phyloP scores from a whole-genome alignment of 2,329 filamentous ascomycete species.

The Teratosphaeriaceae sp. region DNA sequence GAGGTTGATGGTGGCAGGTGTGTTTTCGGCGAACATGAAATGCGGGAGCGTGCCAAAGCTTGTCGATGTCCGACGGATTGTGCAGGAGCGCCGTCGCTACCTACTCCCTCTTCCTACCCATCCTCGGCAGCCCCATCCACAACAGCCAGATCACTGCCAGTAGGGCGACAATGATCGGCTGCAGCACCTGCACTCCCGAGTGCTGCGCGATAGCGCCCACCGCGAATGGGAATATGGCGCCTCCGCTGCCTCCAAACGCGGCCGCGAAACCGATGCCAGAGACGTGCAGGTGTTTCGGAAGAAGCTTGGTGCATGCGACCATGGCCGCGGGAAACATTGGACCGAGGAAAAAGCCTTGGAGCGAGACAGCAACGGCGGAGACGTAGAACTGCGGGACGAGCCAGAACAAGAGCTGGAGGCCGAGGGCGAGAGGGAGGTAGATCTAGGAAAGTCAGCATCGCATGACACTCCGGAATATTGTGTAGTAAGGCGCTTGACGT shows the following conservation, averaged over 20 bases:
- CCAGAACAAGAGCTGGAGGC: slow-evolving; percentile 69
- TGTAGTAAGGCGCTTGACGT: too few relatives aligned
- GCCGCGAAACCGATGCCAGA: slow-evolving; percentile 75
- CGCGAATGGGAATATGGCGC: slow-evolving; percentile 58
- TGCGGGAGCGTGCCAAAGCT: too few relatives aligned
- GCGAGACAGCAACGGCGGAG: slow-evolving; percentile 61
- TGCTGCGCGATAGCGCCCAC: slow-evolving; percentile 62
- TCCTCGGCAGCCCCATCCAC: slow-evolving; percentile 46
- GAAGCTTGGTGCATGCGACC: slow-evolving; percentile 64
- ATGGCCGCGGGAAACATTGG: slow-evolving; percentile 72
- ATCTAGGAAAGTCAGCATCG: slow-evolving; percentile 28
- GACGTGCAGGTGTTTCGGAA: slow-evolving; percentile 68
- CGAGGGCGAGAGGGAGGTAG: slow-evolving; percentile 60
- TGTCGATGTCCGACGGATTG: not conserved
- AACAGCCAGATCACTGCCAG: slow-evolving; percentile 44
- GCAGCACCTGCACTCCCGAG: slow-evolving; percentile 53
- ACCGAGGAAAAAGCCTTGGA: slow-evolving; percentile 74
- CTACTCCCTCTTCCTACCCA: slow-evolving; percentile 39
- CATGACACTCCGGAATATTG: too few relatives aligned
- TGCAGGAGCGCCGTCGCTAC: not conserved
- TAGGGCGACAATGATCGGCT: slow-evolving; percentile 52
- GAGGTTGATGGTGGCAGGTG: too few relatives aligned
- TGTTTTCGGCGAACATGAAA: too few relatives aligned
- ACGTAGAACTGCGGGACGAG: slow-evolving; percentile 70
- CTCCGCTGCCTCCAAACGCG: slow-evolving; percentile 68